Percentiles rank a stretch among this genome's conserved stretches.
Evolutionary conservation across 2,329 filamentous ascomycete genomes (phyloP).

Genomic region (Pseudogymnoascus verrucosus): DNA sequence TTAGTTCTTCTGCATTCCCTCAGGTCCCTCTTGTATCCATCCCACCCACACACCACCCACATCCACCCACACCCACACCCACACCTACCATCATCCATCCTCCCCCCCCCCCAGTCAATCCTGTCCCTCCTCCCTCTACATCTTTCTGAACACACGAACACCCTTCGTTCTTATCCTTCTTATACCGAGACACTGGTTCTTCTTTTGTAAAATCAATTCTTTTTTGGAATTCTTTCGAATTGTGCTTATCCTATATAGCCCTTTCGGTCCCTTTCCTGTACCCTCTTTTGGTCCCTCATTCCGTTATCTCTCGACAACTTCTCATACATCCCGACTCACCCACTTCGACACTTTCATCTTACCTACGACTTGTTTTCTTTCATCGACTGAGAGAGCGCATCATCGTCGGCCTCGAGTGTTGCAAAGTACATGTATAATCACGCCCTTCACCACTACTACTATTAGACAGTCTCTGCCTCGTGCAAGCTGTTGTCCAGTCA

Average conservation of each 20-base stretch:
- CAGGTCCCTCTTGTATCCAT: neutral
- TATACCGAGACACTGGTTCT: constrained; percentile 27
- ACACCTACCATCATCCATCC: neutral
- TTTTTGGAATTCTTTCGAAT: constrained; percentile 26
- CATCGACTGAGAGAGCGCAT: constrained; percentile 17
- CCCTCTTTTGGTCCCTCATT: constrained; percentile 28
- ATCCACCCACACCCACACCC: neutral
- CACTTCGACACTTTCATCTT: constrained; percentile 20
- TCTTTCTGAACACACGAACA: constrained; percentile 16
- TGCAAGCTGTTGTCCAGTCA: constrained; percentile 30
- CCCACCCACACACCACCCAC: too few relatives aligned
- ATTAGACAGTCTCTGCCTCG: constrained; percentile 25
- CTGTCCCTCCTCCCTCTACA: constrained; percentile 17
- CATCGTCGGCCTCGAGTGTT: constrained; percentile 10
- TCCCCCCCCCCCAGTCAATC: neutral
- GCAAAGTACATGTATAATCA: constrained; percentile 28
- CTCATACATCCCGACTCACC: constrained; percentile 22
- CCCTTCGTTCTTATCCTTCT: constrained; percentile 18
- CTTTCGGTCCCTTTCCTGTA: constrained; percentile 27
- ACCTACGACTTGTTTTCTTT: constrained; percentile 30
- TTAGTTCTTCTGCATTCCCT: neutral
- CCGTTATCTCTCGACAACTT: constrained; percentile 22
- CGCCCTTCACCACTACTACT: constrained; percentile 20
- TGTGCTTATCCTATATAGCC: constrained; percentile 26
- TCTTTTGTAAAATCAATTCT: constrained; percentile 26